These are phyloP conservation scores for Vigna angularis DNA, from an alignment of 306 rosid genomes.

Conservation along the genomic window DNA sequence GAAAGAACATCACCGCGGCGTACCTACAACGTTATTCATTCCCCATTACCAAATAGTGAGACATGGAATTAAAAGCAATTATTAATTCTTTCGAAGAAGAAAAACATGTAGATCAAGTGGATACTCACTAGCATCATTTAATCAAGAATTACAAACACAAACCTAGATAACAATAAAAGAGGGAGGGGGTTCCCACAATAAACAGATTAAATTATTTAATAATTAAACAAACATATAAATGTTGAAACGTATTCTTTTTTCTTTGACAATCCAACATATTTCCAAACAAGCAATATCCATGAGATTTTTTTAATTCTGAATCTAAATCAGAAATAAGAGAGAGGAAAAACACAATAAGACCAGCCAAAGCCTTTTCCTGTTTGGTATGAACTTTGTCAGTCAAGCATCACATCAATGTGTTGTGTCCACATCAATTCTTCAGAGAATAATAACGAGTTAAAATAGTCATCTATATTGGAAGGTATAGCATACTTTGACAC, in stretches of 20 bases:
- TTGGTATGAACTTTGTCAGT: background rate
- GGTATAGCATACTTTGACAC: conserved; percentile 75
- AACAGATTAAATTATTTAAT: conserved; percentile 5
- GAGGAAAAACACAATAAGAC: background rate
- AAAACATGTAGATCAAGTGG: conserved; percentile 40
- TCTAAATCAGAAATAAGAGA: conserved; percentile 27
- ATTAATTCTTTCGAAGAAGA: background rate
- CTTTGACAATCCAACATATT: conserved; percentile 21
- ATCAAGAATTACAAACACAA: conserved; percentile 31
- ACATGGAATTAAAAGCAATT: conserved; percentile 15
- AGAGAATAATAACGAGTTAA: conserved; percentile 29
- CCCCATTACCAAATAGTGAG: conserved; percentile 38
- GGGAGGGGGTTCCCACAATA: conserved; percentile 3
- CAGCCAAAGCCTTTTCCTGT: conserved; percentile 4
- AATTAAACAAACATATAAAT: conserved; percentile 26
- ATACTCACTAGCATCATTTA: conserved; percentile 24
- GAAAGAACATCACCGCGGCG: conserved; percentile 95
- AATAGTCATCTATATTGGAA: conserved; percentile 5
- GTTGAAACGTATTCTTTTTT: background rate
- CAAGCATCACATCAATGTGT: conserved; percentile 6
- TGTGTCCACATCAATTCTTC: background rate
- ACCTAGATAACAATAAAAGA: conserved; percentile 1
- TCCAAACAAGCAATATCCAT: conserved; percentile 41
- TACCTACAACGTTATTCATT: conserved; percentile 64
- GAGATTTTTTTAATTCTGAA: conserved; percentile 30